phyloP scores from a whole-genome alignment of 2,329 filamentous ascomycete species.

The Alternaria solani region DNA sequence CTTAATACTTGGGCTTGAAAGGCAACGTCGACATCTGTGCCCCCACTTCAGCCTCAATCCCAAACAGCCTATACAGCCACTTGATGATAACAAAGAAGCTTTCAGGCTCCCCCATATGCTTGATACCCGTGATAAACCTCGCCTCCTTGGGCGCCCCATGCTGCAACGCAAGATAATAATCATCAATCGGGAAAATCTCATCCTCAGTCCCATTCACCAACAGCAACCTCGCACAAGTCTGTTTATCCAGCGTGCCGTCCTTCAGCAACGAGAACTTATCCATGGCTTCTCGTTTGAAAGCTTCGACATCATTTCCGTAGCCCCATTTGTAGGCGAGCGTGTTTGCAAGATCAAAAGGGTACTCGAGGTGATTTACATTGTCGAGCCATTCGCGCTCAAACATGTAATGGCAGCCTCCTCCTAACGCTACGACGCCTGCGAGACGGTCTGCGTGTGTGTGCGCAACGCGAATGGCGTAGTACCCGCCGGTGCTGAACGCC shows the following conservation, averaged over 20 bases:
- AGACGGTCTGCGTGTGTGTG: slow-evolving; percentile 64
- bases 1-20: slow-evolving; percentile 56
- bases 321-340: slow-evolving; percentile 61
- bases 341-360: slow-evolving; percentile 65
- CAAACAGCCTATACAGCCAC: slow-evolving; percentile 61
- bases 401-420: slow-evolving; percentile 65
- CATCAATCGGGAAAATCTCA: slow-evolving; percentile 70
- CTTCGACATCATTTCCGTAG: slow-evolving; percentile 47
- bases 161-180: slow-evolving; percentile 63
- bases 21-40: slow-evolving; percentile 58
- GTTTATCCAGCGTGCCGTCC: slow-evolving; percentile 63
- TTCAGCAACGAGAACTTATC: slow-evolving; percentile 63
- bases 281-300: slow-evolving; percentile 59
- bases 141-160: slow-evolving; percentile 64
- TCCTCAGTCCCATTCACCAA: slow-evolving; percentile 67
- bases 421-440: slow-evolving; percentile 61
- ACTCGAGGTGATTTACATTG: slow-evolving; percentile 65
- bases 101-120: slow-evolving; percentile 63
- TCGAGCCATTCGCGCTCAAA: slow-evolving; percentile 64
- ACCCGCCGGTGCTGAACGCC: slow-evolving; percentile 67
- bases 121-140: slow-evolving; percentile 53
- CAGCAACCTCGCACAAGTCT: slow-evolving; percentile 59
- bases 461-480: slow-evolving; percentile 65
- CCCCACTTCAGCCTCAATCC: slow-evolving; percentile 52
- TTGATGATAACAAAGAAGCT: slow-evolving; percentile 58